Evolutionary conservation across 2,329 filamentous ascomycete genomes (phyloP), one percentile per base, ranked within the genome.

Genomic region (Neofusicoccum umdonicola): DNA sequence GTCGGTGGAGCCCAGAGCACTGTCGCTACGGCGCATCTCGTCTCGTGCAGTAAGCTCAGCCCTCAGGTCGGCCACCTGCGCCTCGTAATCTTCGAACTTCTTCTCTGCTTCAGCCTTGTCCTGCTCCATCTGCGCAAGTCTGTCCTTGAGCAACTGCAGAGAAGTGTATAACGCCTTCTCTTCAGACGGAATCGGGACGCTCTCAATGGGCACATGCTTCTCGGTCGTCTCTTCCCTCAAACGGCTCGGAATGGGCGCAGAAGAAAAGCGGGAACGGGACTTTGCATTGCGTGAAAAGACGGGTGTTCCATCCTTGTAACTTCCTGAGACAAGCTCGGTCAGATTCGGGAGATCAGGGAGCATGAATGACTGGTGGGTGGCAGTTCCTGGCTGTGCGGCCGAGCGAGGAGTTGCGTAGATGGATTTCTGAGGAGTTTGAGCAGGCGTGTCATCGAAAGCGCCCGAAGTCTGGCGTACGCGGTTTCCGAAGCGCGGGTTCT

Each of bases 161-260:
- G 85, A 85, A n/a, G 84, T 80, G 69, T 87, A 87, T 54, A 89
- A 82, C 2, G 83, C 83, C 72, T 88, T 87, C 67, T 89, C 87
- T 56, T 89, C 86, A 12, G 84, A 80, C 0, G 86, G 86, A 51
- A 88, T 80, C 0, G 84, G 81, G 11, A 88, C 78, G 12, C 81
- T 79, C 42, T 86, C 81, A 19, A 88, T 74, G 0, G 81, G 79
- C 12, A 79, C 72, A 69, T 87, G 71, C 41, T 72, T 71, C 15
- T 15, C 34, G 3, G 50, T 56, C 15, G 51, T 39, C 35, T 65
- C 63, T 11, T 65, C 56, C 35, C 50, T 65, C 47, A 61, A 47
- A 27, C 63, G 63, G 19, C 54, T 62, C 2, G 74, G 70, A 3
- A 73, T 70, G 3, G 77, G 74, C n/a, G 79, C 80, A 15, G 82